Base-by-base conservation (phyloP, 2,329 filamentous ascomycete genomes). In the Alternaria novae-zelandiae region DNA sequence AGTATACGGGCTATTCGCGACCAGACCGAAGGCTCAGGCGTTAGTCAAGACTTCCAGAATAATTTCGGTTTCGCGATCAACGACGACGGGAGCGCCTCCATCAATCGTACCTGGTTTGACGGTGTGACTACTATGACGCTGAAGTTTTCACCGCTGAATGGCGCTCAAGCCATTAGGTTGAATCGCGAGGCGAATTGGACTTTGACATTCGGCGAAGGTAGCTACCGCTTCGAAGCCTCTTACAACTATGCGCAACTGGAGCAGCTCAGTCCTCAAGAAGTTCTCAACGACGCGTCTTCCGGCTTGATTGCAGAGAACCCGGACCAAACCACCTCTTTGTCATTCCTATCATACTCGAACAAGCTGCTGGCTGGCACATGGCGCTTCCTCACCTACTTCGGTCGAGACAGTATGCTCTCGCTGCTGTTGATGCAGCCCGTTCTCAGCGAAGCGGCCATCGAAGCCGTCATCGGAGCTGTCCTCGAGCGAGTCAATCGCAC, bases 321-420 rank as follows among this genome's bases (percentile, higher is more conserved):
- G 0, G 83, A 82, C 43, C 82, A 87, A 57, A 82, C 84, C 1
- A 81, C 81, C 0, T 87, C 87, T 0, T 77, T 90, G 0, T 86
- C 87, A 0, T 90, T 91, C 75, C 79, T 91, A 5, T 90, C 89
- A 0, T 91, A 90, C 66, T 86, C 82, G 0, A 81, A 87, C 30
- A 91, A 90, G 67, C 80, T 91, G 0, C 80, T 89, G 3, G 88
- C 89, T 2, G 88, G 88, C 11, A 87, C 86, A 5, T 91, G 88
- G 89, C 80, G 88, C 2, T 91, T 90, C 68, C 75, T 91, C 47
- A 90, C 88, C 0, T 91, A 90, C 70, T 90, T 91, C 76, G 88
- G 88, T 0, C 84, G 88, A 11, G 88, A 91, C 70, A 88, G 85
- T 64, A 88, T 90, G 82, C 88, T 91, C 43, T 82, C 86, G 1